These are phyloP conservation scores for Boletus fagicola DNA, from an alignment of 768 basidiomycete genomes.

Conservation along the genomic window DNA sequence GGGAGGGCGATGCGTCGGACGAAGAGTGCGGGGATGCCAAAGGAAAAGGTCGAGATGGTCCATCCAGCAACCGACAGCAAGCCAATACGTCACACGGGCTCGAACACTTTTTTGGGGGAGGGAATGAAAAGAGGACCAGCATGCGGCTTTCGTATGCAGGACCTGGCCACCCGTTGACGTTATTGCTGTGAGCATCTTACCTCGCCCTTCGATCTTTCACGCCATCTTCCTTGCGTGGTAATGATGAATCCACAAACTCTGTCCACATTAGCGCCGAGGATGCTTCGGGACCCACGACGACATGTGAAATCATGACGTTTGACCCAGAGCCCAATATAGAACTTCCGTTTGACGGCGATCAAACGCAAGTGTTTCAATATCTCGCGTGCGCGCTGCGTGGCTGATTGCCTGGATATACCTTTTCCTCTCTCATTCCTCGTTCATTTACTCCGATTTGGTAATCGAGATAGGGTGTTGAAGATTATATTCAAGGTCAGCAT, in stretches of 20 bases:
- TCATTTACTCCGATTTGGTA: not conserved
- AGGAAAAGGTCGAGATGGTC: conserved; percentile 22
- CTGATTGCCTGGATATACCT: conserved; percentile 5
- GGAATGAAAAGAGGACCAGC: conserved; percentile 65
- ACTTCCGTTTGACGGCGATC: conserved; percentile 69
- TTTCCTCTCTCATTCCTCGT: not conserved
- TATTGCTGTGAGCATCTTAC: conserved; percentile 66
- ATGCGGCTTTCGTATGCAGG: conserved; percentile 86
- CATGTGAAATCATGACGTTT: conserved; percentile 83
- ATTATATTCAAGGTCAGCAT: conserved; percentile 76
- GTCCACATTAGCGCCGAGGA: conserved; percentile 61
- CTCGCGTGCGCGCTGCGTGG: not conserved
- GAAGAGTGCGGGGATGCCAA: conserved; percentile 36
- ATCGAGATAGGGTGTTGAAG: conserved; percentile 56
- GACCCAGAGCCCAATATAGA: conserved; percentile 81
- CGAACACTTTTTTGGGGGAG: conserved; percentile 56
- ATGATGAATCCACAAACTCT: conserved; percentile 2
- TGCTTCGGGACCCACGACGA: conserved; percentile 76
- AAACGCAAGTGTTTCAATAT: conserved; percentile 42
- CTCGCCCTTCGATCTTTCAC: not conserved
- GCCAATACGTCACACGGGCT: conserved; percentile 31
- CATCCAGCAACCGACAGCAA: conserved; percentile 21
- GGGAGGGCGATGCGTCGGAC: conserved; percentile 47
- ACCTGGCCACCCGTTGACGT: conserved; percentile 69
- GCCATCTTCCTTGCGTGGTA: not conserved